These are phyloP conservation scores for Backusella liffmaniae DNA, from an alignment of 192 early-diverging fungal genomes.

Conservation along the genomic window DNA sequence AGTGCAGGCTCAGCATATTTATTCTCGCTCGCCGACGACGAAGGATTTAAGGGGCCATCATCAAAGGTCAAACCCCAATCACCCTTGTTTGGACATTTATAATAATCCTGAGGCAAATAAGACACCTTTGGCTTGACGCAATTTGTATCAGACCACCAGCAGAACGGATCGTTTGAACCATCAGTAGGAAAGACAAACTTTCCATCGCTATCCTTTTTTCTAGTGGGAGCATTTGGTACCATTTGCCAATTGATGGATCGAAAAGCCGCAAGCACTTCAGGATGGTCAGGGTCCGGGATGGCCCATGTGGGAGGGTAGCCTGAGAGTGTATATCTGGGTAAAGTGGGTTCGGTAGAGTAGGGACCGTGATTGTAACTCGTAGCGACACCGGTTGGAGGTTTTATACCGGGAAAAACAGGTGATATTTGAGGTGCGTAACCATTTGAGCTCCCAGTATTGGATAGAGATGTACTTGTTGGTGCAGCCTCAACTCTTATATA, in stretches of 20 bases:
- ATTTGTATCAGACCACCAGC: constrained; percentile 21
- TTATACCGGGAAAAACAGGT: background rate
- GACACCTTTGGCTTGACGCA: constrained; percentile 23
- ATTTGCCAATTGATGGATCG: constrained; percentile 22
- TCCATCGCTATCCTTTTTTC: constrained; percentile 15
- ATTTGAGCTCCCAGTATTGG: background rate
- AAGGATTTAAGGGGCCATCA: constrained; percentile 19
- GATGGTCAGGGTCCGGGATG: constrained; percentile 32
- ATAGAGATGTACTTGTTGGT: background rate
- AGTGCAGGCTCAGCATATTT: constrained; percentile 15
- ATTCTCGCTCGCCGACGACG: background rate
- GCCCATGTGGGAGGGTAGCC: constrained; percentile 23
- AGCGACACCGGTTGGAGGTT: background rate
- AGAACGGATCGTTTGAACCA: background rate
- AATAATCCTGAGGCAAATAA: constrained; percentile 28
- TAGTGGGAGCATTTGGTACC: constrained; percentile 25
- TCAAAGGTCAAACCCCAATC: constrained; percentile 29
- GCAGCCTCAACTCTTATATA: background rate
- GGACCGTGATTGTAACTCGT: background rate
- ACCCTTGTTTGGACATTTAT: constrained; percentile 9
- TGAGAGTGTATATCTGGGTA: constrained; percentile 3
- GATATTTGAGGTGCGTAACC: background rate
- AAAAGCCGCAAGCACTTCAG: constrained; percentile 16
- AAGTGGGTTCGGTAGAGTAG: background rate
- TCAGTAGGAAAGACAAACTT: constrained; percentile 13